Evolutionary conservation across 2,329 filamentous ascomycete species (phyloP).

Genomic region (Aspergillus sp.): DNA sequence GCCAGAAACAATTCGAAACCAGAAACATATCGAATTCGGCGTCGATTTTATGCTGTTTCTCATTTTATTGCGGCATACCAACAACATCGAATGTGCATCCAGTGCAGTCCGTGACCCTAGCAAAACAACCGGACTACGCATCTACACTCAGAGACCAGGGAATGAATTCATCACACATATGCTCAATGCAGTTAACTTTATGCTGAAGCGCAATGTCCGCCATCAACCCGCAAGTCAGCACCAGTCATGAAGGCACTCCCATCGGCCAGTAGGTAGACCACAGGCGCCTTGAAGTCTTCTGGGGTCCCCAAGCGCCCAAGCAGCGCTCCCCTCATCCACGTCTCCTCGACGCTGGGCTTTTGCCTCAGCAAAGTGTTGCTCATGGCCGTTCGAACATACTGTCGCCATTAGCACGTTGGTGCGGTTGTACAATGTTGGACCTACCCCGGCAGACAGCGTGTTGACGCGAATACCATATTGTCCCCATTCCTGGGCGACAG

Average conservation of each 20-base stretch:
- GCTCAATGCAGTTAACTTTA: too few species aligned
- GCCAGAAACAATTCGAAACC: too few species aligned
- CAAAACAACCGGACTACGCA: too few species aligned
- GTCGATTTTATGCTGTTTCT: too few species aligned
- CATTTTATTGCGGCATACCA: too few species aligned
- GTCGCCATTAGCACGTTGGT: constrained; percentile 1
- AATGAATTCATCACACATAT: too few species aligned
- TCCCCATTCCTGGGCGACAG: constrained; percentile 41
- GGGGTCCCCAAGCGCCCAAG: constrained; percentile 42
- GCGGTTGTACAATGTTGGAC: constrained; percentile 2
- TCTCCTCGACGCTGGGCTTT: constrained; percentile 43
- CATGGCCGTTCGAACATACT: constrained; percentile 43
- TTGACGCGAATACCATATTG: constrained; percentile 66
- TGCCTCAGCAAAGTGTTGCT: constrained; percentile 37
- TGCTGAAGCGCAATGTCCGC: constrained; percentile 32
- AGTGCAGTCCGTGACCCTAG: too few species aligned
- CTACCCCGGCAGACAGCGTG: constrained; percentile 62
- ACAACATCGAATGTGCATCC: too few species aligned
- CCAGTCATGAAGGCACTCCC: constrained; percentile 34
- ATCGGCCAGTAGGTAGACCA: constrained; percentile 29
- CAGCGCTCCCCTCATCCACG: constrained; percentile 45
- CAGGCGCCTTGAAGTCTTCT: constrained; percentile 30
- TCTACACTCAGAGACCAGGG: too few species aligned
- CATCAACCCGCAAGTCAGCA: constrained; percentile 31
- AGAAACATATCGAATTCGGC: too few species aligned